A percentile compares a stretch with the other conserved stretches of the same genome.
phyloP scores from a whole-genome alignment of 2,329 filamentous ascomycete species.

The Sporothrix mexicana region DNA sequence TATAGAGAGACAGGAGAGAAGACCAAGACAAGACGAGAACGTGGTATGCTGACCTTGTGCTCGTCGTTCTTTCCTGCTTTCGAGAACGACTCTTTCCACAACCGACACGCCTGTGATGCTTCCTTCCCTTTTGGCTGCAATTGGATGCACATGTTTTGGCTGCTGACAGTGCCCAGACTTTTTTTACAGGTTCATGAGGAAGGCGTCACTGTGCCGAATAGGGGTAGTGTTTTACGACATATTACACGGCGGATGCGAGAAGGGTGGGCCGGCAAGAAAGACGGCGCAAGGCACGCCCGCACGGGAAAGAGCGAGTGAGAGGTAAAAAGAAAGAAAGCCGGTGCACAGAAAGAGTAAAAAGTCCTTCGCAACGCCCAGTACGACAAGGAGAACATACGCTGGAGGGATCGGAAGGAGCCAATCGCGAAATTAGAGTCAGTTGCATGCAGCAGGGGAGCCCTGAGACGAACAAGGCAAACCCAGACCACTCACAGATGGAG shows the following conservation, averaged over 20 bases:
- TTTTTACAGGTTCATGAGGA: not conserved
- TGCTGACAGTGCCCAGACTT: slow-evolving; percentile 10
- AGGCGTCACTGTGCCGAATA: slow-evolving; percentile 5
- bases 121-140: not conserved
- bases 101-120: not conserved
- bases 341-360: slow-evolving; percentile 6
- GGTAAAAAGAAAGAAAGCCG: not conserved
- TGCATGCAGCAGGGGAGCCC: slow-evolving; percentile 24
- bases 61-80: not conserved
- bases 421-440: slow-evolving; percentile 19
- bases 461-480: not conserved
- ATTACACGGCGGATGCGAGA: no score
- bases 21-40: not conserved
- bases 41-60: not conserved
- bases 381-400: no score
- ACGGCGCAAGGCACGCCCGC: slow-evolving; percentile 9
- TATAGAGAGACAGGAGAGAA: not conserved
- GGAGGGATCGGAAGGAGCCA: not conserved
- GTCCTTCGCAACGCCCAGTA: not conserved
- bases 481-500: not conserved
- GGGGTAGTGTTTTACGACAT: not conserved
- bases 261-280: not conserved
- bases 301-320: not conserved
- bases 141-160: not conserved
- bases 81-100: not conserved